phyloP scores from a whole-genome alignment of 768 basidiomycete genomes.

The Lactifluus piperatus region DNA sequence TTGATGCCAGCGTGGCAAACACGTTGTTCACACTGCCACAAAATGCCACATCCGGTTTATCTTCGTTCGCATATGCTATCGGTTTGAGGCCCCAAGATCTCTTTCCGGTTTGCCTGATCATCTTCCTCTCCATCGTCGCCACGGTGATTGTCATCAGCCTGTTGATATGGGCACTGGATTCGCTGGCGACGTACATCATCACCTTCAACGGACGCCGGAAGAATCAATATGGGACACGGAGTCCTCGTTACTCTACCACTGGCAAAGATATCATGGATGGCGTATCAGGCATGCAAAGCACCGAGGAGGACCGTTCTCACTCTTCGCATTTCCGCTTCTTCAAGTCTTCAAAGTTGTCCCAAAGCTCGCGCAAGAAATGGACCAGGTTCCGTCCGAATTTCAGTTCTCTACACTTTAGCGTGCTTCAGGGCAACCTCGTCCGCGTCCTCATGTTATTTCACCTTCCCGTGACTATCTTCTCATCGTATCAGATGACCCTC shows the following conservation, averaged over 20 bases:
- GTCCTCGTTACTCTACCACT: constrained; percentile 34
- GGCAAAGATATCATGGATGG: constrained; percentile 47
- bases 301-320: constrained; percentile 45
- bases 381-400: constrained; percentile 50
- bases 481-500: constrained; percentile 75
- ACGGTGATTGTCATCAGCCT: constrained; percentile 62
- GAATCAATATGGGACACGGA: constrained; percentile 29
- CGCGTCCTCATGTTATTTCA: constrained; percentile 90
- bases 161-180: constrained; percentile 67
- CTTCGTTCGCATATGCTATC: constrained; percentile 75
- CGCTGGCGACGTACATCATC: constrained; percentile 34
- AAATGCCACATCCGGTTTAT: constrained; percentile 58
- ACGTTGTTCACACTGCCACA: constrained; percentile 61
- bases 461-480: constrained; percentile 88
- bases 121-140: constrained; percentile 76
- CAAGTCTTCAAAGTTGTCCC: constrained; percentile 32
- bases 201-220: constrained; percentile 21
- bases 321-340: constrained; percentile 36
- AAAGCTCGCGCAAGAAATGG: constrained; percentile 36
- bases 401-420: constrained; percentile 71
- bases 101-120: constrained; percentile 69
- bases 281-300: constrained; percentile 17
- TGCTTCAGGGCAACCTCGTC: constrained; percentile 84
- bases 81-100: constrained; percentile 78
- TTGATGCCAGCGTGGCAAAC: constrained; percentile 62